Base-by-base conservation (phyloP, 2,329 filamentous ascomycete genomes). In the Pestalotiopsis sp. region DNA sequence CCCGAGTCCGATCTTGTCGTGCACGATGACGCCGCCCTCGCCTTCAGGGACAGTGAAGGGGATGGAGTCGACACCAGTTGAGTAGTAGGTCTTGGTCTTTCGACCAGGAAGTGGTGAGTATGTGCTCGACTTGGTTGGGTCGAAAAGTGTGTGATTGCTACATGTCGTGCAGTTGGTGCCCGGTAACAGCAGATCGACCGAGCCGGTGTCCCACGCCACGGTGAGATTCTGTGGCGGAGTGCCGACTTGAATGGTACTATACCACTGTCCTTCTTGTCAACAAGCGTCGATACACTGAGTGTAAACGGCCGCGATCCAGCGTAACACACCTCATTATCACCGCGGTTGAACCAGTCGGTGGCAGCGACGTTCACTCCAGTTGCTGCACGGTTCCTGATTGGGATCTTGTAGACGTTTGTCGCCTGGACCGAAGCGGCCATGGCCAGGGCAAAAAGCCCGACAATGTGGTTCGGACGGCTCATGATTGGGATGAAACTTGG, bases 141-240 rank as follows among this genome's bases (percentile, higher is more conserved):
- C 70, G 67, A 79, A 80, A 4, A 75, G 71, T 1, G 58, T 61
- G 62, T 71, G 71, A 17, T 68, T 68, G 36, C 72, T 69, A 61
- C 77, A 79, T 3, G 69, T 74, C 3, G 74, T 75, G 71, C 78
- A 80, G 65, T 74, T 76, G 31, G 69, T 74, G 4, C 70, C 68
- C 11, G 76, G 74, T 17, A 80, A 70, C 9, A 80, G 58, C 20
- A 80, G 71, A 27, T 75, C 69, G 1, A 67, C 70, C 2, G 75
- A 78, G 31, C 74, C 77, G 0, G 77, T 80, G 68, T 80, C 77
- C 55, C 78, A 75, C 55, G 77, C 70, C 39, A 80, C 76, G 31
- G 74, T 76, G 69, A 78, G 72, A 5, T 73, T 75, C 60, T 77
- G 76, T 1, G 74, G 72, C n/a, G 70, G 70, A 13, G 45, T 69